Evolutionary conservation across 2,329 filamentous ascomycete genomes (phyloP), one percentile per base, ranked within the genome.

Genomic region (Annulohypoxylon truncatum): DNA sequence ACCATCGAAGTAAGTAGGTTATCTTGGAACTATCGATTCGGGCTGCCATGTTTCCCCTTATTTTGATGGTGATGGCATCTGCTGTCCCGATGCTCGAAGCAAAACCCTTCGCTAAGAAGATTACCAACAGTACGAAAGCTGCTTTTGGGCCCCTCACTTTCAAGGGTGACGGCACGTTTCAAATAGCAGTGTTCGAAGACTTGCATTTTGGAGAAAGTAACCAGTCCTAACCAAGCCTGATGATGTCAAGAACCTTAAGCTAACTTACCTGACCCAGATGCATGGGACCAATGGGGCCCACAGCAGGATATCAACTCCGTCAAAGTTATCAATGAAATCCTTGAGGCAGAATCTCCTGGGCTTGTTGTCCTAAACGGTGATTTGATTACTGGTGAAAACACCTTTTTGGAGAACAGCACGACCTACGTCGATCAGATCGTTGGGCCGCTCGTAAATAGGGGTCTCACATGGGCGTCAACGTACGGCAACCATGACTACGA

Each of bases 341-440:
- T 93, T 1, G 81, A 87, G 33, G 77, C 75, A 0, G 90, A 92
- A 62, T 71, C 74, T 0, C 84, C 87, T 0, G 81, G 87, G 38
- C 81, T 93, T 0, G 89, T 90, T 0, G 86, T 93, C 0, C 77
- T 93, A 26, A 93, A 92, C 58, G 90, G 91, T 12, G 91, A 93
- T 71, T 80, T 93, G 2, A 89, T 92, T 58, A 90, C 90, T 0
- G 90, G 90, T 38, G 90, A 92, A 63, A 87, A 89, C 61, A 84
- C 83, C 0, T 85, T 80, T 64, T 61, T 81, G 3, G 77, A 84
- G 3, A 90, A 90, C 71, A 81, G 82, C 22, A 88, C 86, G 0
- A 71, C 77, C 5, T 89, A 90, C 57, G 61, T 92, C 2, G 87
- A 91, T 69, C 77, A 83, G 69, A 83, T 90, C 8, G 86, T 90